Base-by-base conservation (phyloP, 768 basidiomycete species). In the Collybia mongolica region DNA sequence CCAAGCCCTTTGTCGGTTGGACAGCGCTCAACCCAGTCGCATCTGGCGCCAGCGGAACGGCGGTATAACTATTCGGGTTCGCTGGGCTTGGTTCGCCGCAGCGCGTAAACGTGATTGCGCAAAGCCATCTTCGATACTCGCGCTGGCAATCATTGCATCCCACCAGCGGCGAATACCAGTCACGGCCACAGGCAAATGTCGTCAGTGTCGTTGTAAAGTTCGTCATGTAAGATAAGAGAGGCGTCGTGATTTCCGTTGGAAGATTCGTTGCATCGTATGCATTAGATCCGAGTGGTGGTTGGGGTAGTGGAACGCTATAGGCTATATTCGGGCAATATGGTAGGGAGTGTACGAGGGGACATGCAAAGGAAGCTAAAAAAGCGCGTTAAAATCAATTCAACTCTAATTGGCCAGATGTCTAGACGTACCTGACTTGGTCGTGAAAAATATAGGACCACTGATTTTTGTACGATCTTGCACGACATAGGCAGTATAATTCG, bases 401-500 rank as follows among this genome's bases (percentile, higher is more conserved):
- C 41, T 19, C 22, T 23, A 37, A 9, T 14, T 39, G 6, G 23
- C 22, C 14, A 56, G 44, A 49, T 11, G 20, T 15, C 15, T 14
- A 9, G 29, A 66, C 80, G 48, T 60, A 84, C 86, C 73, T 15
- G 86, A 85, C 70, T 94, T 93, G 2, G 91, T 93, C 6, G 71
- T 63, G 51, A 93, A 86, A 57, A 78, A 86, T 1, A 87, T 77
- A 0, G 90, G 90, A 2, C 80, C 82, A 49, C 76, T 81, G 42
- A 90, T 76, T 57, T 79, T 77, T 40, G 77, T 72, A 6, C 66
- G 70, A 51, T 81, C 74, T 54, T 81, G 72, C 2, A 90, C 58
- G 12, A 83, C 77, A 59, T 83, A 93, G 0, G 77, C 82, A 0
- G 90, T 92, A 58, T 93, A 94, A 58, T 94, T 94, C 26, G 86